These are phyloP conservation scores for Clohesyomyces aquaticus DNA, from an alignment of 495 filamentous ascomycete species.

Conservation along the genomic window DNA sequence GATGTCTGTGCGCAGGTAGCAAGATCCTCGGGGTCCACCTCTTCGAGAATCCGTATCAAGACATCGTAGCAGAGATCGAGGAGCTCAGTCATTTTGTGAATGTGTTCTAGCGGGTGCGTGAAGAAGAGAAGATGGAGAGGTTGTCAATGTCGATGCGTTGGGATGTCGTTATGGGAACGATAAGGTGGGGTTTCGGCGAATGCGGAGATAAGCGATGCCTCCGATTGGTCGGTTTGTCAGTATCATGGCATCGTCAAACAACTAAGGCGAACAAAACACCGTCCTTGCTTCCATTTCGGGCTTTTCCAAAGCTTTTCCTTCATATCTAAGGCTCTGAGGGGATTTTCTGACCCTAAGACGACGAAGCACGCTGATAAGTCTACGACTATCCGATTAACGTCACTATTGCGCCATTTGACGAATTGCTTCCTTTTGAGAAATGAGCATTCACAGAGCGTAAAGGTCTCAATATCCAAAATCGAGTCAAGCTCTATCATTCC, in stretches of 20 bases:
- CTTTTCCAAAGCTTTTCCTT: too few relatives aligned
- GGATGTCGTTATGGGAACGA: neutral
- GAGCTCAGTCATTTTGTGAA: constrained; percentile 23
- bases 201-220: neutral
- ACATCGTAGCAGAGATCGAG: constrained; percentile 56
- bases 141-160: neutral
- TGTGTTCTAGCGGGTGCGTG: neutral
- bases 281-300: too few relatives aligned
- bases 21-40: constrained; percentile 59
- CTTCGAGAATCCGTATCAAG: constrained; percentile 58
- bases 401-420: too few relatives aligned
- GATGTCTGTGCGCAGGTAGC: constrained; percentile 53
- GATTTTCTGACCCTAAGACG: too few relatives aligned
- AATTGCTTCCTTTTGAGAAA: too few relatives aligned
- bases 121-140: neutral
- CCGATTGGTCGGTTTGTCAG: neutral
- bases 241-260: neutral
- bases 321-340: too few relatives aligned
- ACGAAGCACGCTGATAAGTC: too few relatives aligned
- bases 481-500: too few relatives aligned
- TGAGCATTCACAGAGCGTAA: too few relatives aligned
- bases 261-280: too few relatives aligned
- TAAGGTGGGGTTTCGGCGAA: neutral
- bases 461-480: too few relatives aligned
- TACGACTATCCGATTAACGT: too few relatives aligned